Conservation (phyloP, 139 green algal species). For the Volvox reticuliferus region DNA sequence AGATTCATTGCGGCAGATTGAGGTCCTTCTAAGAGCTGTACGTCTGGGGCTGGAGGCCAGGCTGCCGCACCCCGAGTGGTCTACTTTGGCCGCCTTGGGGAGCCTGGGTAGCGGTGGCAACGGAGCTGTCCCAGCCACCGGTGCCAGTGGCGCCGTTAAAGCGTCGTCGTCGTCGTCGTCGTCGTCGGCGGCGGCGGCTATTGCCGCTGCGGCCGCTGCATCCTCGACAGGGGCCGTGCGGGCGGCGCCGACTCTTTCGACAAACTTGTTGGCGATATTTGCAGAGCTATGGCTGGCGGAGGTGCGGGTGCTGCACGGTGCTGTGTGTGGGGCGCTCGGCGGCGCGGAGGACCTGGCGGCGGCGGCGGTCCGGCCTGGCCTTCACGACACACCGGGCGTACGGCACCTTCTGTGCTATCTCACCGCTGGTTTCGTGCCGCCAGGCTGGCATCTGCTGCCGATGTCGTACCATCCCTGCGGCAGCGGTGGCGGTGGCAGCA, state of each 20-base stretch:
- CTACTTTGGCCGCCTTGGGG: not conserved
- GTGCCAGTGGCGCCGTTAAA: not conserved
- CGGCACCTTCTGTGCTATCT: constrained; percentile 35
- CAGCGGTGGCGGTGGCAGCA: not conserved
- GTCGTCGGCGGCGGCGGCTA: not conserved
- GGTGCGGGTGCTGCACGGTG: constrained; percentile 12
- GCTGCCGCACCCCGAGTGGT: not conserved
- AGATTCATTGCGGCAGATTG: not conserved
- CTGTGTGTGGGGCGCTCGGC: constrained; percentile 12
- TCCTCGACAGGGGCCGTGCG: not conserved
- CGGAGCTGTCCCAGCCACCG: not conserved
- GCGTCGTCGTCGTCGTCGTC: not conserved
- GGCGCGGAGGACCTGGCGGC: constrained; percentile 29
- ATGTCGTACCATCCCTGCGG: not conserved
- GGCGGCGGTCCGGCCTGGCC: not conserved
- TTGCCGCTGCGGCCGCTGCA: not conserved
- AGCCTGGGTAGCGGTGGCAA: not conserved
- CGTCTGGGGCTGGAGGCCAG: constrained; percentile 13
- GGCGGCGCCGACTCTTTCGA: not conserved
- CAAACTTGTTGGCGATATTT: constrained; percentile 32
- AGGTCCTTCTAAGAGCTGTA: constrained; percentile 20
- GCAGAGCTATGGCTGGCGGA: constrained; percentile 32
- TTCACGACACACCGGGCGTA: constrained; percentile 37
- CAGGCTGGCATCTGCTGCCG: constrained; percentile 38
- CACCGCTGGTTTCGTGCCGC: constrained; percentile 32